These are phyloP conservation scores for Teunomyces stri DNA, from an alignment of 805 yeast genomes.

Conservation along the genomic window DNA sequence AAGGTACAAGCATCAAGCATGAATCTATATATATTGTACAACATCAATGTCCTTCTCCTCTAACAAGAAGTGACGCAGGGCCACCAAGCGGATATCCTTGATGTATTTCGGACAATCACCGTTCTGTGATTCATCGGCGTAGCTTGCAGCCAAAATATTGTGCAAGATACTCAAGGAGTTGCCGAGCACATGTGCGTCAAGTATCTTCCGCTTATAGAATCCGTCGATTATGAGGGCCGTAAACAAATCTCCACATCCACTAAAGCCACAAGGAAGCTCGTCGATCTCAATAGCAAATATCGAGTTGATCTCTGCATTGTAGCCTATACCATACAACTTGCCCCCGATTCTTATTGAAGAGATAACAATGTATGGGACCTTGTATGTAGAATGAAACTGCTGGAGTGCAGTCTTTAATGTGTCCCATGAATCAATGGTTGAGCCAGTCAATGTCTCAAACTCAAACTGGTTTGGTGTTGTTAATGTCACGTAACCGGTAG, in stretches of 20 bases:
- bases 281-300: constrained; percentile 42
- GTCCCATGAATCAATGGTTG: constrained; percentile 35
- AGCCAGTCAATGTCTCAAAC: constrained; percentile 56
- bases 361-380: constrained; percentile 52
- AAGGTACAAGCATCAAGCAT: too few species aligned
- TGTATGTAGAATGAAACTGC: constrained; percentile 42
- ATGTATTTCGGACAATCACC: constrained; percentile 19
- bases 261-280: constrained; percentile 57
- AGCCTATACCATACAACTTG: constrained; percentile 43
- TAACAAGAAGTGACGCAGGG: constrained; percentile 30
- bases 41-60: constrained; percentile 8
- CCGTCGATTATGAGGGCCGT: constrained; percentile 58
- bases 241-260: constrained; percentile 76
- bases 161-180: constrained; percentile 26
- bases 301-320: constrained; percentile 5
- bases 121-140: constrained; percentile 15
- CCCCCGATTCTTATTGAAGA: constrained; percentile 50
- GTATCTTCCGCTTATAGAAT: constrained; percentile 21
- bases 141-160: constrained; percentile 28
- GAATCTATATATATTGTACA: neutral
- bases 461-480: constrained; percentile 78
- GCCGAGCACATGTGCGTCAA: constrained; percentile 17
- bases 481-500: constrained; percentile 42
- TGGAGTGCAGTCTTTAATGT: constrained; percentile 38
- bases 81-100: constrained; percentile 34